phyloP scores from a whole-genome alignment of 129 eudicot species.

The Deinandra increscens region DNA sequence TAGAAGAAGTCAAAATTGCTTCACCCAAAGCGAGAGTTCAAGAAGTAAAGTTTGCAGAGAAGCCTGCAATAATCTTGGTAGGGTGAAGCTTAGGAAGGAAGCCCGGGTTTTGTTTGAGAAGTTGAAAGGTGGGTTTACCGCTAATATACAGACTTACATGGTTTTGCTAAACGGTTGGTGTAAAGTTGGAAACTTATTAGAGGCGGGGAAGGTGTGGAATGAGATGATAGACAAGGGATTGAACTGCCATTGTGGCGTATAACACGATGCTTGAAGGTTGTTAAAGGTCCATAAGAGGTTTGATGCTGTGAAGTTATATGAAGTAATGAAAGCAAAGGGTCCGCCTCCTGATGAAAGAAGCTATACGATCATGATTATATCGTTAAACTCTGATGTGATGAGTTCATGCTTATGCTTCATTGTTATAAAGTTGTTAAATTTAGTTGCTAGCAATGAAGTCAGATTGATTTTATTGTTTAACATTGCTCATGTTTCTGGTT shows the following conservation, averaged over 20 bases:
- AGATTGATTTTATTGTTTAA: no score
- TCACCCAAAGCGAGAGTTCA: no score
- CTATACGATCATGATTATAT: slow-evolving; percentile 68
- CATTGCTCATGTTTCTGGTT: no score
- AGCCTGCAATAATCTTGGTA: slow-evolving; percentile 78
- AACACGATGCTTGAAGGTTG: slow-evolving; percentile 80
- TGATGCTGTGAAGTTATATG: slow-evolving; percentile 72
- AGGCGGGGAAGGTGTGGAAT: slow-evolving; percentile 84
- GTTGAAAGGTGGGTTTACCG: slow-evolving; percentile 66
- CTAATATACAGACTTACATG: slow-evolving; percentile 66
- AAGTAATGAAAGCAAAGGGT: slow-evolving; percentile 87
- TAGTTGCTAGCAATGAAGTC: no score
- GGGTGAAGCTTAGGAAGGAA: slow-evolving; percentile 78
- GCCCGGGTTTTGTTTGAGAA: slow-evolving; percentile 73
- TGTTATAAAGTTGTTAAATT: no score
- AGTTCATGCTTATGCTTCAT: no score
- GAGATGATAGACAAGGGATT: slow-evolving; percentile 79
- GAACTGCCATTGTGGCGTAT: slow-evolving; percentile 77
- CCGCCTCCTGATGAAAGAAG: slow-evolving; percentile 64
- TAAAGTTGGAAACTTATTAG: slow-evolving; percentile 65
- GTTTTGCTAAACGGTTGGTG: slow-evolving; percentile 89
- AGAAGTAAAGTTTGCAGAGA: no score
- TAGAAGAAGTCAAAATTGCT: no score
- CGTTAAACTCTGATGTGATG: no score
- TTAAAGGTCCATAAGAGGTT: slow-evolving; percentile 59